Evolutionary conservation across 2,329 filamentous ascomycete species (phyloP).

Genomic region (Claviceps maximensis): DNA sequence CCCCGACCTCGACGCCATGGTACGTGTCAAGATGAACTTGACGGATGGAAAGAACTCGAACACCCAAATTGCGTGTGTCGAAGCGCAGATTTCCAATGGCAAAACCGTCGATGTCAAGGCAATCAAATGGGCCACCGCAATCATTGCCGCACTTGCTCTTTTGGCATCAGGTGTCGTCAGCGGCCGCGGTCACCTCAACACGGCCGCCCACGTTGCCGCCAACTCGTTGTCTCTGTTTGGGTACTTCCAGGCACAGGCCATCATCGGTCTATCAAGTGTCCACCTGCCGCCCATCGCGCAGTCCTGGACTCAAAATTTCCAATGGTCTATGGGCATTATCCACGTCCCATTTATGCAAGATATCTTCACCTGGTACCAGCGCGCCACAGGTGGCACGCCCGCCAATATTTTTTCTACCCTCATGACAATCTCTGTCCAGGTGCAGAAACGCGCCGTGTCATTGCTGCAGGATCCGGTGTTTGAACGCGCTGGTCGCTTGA

Average conservation of each 20-base stretch:
- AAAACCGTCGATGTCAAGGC: slow-evolving; percentile 80
- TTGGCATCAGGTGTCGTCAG: slow-evolving; percentile 77
- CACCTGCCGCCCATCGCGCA: slow-evolving; percentile 72
- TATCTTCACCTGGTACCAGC: slow-evolving; percentile 89
- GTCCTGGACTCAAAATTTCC: slow-evolving; percentile 91
- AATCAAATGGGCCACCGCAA: slow-evolving; percentile 77
- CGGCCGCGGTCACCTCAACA: slow-evolving; percentile 84
- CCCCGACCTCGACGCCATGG: slow-evolving; percentile 77
- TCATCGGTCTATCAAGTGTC: slow-evolving; percentile 73
- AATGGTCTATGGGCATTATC: slow-evolving; percentile 96
- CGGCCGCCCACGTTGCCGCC: slow-evolving; percentile 81
- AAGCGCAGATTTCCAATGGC: slow-evolving; percentile 76
- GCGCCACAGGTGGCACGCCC: slow-evolving; percentile 74
- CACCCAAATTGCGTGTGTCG: slow-evolving; percentile 64
- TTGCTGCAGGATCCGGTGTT: slow-evolving; percentile 31
- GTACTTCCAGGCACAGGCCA: slow-evolving; percentile 87
- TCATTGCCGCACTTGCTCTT: slow-evolving; percentile 73
- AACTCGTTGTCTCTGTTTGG: slow-evolving; percentile 83
- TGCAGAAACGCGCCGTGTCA: slow-evolving; percentile 46
- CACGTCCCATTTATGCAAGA: slow-evolving; percentile 67
- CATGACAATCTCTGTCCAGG: slow-evolving; percentile 63
- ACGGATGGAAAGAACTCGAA: slow-evolving; percentile 38
- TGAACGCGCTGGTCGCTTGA: slow-evolving; percentile 14
- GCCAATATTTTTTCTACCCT: slow-evolving; percentile 66
- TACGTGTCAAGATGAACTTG: slow-evolving; percentile 67